Evolutionary conservation across 140 eudicot genomes (phyloP), one percentile per base, ranked within the genome.

Genomic region (Bidens hawaiensis): DNA sequence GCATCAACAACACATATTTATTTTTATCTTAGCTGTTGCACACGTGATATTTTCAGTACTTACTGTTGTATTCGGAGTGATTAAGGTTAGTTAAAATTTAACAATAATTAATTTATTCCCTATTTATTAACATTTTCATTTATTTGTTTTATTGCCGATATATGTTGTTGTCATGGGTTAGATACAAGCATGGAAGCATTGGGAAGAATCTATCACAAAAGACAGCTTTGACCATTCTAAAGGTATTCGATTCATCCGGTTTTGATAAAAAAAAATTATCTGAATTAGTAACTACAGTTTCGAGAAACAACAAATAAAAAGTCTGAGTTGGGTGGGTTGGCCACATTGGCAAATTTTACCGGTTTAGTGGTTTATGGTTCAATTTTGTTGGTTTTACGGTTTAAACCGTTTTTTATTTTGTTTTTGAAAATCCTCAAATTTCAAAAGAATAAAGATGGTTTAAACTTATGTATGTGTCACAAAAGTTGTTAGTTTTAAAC

Each of bases 1-100:
- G 76, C 96, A 88, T 72, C 87, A 88, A 82, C 83, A 85, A 1
- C 96, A 88, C 69, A 88, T 82, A 30, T 88, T 88, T 62, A 88
- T 88, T 15, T 88, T 88, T 50, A 94, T 82, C 10, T 75, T 88
- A 15, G 96, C 96, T 12, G 74, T 82, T 15, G 89, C 81, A 15
- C 96, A 88, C 42, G 96, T 85, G 25, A 63, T 65, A 5, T 79
- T 82, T 38, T 85, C 85, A 47, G 96, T 69, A n/a, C 88, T 88
- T 27, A 88, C 96, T 0, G 67, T 88, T 45, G 70, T 88, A 14
- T 82, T 85, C 62, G 96, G 94, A 16, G 75, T 78, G 14, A 14
- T 42, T 25, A 75, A 75, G 88, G 96, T 88, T 46, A 36, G 59
- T 68, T 26, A 47, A 47, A 11, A 0, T 2, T 24, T 42, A 16